Base-by-base conservation (phyloP, 2,329 filamentous ascomycete species). In the Dactylonectria macrodidyma region DNA sequence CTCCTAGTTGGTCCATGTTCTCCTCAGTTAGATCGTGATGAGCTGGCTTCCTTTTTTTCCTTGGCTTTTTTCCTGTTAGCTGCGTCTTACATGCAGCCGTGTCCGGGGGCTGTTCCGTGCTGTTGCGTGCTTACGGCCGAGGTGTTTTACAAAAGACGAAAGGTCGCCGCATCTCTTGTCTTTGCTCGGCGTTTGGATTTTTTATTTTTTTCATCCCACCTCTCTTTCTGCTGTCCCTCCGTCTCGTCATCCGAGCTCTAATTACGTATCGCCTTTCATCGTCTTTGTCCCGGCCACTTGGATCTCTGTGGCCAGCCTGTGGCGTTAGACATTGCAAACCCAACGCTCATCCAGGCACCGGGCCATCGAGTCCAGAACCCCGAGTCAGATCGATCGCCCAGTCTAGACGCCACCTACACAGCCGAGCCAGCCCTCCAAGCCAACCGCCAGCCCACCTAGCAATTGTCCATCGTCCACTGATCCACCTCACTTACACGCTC, bases 361-460 rank as follows among this genome's bases (percentile, higher is more conserved):
- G 62, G 62, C n/a, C 41, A 11, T n/a, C 48, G 48, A 41, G 38
- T 14, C 41, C 30, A 26, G 22, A 52, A 57, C 33, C 33, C 57
- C 63, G 64, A 62, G 58, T 66, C 58, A 66, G 57, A 56, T 30
- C 48, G 36, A 61, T 38, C 58, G 36, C 19, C 63, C 38, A 44
- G 6, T 14, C 34, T 16, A 41, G 16, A n/a, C 48, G 16, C 48
- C 16, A 33, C 48, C 11, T 11, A 19, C 8, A 12, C n/a, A 22
- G 46, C 5, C n/a, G 22, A 14, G 24, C 10, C 47, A n/a, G 12
- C 26, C 26, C 26, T 5, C 26, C 26, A 30, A 30, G 26, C 41
- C 16, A 16, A 34, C 51, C 57, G 44, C 58, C 46, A 60, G 56
- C 38, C 46, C 36, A 36, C 36, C 51, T 34, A n/a, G 46, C 55